Percentiles rank a stretch among this genome's conserved stretches.
phyloP scores from a whole-genome alignment of 2,329 filamentous ascomycete species.

The Fusarium mundagurra region DNA sequence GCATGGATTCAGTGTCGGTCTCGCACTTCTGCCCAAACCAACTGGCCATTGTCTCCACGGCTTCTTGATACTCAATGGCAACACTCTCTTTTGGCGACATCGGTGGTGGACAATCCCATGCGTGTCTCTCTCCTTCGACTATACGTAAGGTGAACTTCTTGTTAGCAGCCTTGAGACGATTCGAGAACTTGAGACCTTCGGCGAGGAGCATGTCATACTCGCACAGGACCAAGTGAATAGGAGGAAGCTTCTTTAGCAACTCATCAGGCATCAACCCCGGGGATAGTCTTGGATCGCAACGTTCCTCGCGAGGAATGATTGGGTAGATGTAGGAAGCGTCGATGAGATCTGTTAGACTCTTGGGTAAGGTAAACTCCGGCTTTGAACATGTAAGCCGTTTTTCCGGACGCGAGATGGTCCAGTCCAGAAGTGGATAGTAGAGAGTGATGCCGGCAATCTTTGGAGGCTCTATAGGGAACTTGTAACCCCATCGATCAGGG shows the following conservation, averaged over 20 bases:
- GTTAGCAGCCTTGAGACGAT: constrained; percentile 57
- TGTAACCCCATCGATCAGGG: constrained; percentile 53
- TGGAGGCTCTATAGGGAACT: constrained; percentile 52
- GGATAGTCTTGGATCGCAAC: constrained; percentile 65
- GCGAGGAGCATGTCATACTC: constrained; percentile 72
- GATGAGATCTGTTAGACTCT: constrained; percentile 68
- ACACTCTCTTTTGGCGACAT: constrained; percentile 57
- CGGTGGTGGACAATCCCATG: constrained; percentile 60
- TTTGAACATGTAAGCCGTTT: constrained; percentile 64
- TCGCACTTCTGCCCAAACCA: constrained; percentile 54
- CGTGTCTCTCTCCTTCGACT: constrained; percentile 58
- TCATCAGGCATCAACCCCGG: constrained; percentile 66
- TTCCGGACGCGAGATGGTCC: constrained; percentile 64
- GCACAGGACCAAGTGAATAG: constrained; percentile 68
- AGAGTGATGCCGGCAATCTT: constrained; percentile 63
- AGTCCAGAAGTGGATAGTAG: constrained; percentile 72
- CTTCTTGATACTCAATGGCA: constrained; percentile 57
- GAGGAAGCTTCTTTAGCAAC: constrained; percentile 61
- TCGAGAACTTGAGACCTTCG: constrained; percentile 69
- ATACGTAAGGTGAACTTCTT: constrained; percentile 53
- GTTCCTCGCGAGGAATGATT: constrained; percentile 54
- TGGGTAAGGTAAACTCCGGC: constrained; percentile 68
- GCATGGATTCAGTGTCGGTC: constrained; percentile 49
- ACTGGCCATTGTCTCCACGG: constrained; percentile 52
- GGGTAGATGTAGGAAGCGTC: constrained; percentile 70